These are phyloP conservation scores for Xylaria palmicola DNA, from an alignment of 495 filamentous ascomycete species.

Conservation along the genomic window DNA sequence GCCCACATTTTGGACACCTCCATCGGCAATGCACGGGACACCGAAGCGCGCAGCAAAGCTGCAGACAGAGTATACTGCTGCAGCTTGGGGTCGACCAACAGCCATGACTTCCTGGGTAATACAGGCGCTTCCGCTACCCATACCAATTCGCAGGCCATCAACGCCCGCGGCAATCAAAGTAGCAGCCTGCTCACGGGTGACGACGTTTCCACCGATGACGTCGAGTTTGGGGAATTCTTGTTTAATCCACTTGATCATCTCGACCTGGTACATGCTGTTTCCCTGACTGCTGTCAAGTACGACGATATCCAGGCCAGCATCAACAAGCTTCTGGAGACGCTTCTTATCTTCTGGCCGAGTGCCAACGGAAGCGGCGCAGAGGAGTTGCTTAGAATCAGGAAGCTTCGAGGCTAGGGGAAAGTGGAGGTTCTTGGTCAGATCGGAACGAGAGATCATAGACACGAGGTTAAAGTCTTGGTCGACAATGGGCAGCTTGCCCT, in stretches of 20 bases:
- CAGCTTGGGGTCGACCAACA: conserved; percentile 91
- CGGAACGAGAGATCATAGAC: conserved; percentile 92
- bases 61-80: conserved; percentile 84
- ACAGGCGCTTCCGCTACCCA: conserved; percentile 97
- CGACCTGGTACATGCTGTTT: conserved; percentile 94
- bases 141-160: conserved; percentile 96
- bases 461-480: conserved; percentile 84
- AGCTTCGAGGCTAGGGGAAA: conserved; percentile 97
- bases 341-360: conserved; percentile 89
- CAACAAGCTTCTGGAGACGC: conserved; percentile 82
- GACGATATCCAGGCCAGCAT: conserved; percentile 94
- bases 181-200: conserved; percentile 93
- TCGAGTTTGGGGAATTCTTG: conserved; percentile 78
- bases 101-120: conserved; percentile 99
- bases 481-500: conserved; percentile 97
- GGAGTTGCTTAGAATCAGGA: conserved; percentile 94
- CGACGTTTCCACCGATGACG: conserved; percentile 97
- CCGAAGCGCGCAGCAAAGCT: conserved; percentile 89
- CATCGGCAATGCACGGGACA: conserved; percentile 96
- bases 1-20: conserved; percentile 96
- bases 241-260: conserved; percentile 97
- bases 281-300: conserved; percentile 94
- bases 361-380: conserved; percentile 91
- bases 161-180: conserved; percentile 88
- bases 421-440: conserved; percentile 98